Percentiles rank a stretch among this genome's conserved stretches.
Evolutionary conservation across 345 rosid genomes (phyloP).

Genomic region (Eucalyptus victrix): DNA sequence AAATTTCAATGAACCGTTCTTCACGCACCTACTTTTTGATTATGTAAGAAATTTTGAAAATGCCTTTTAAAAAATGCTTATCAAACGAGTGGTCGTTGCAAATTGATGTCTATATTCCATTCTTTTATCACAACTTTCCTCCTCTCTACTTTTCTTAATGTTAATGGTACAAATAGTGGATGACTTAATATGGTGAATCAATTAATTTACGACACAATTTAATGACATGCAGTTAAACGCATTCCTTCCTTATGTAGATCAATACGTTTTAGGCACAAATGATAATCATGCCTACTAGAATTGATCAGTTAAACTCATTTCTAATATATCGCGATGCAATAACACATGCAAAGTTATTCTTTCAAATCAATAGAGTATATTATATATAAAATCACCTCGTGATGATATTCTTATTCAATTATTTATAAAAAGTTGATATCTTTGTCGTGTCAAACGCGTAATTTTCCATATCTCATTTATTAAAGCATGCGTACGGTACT

Average conservation of each 20-base stretch:
- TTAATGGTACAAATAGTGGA: not conserved
- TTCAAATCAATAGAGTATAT: rapidly evolving
- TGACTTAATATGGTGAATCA: too few relatives aligned
- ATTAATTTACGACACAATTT: too few relatives aligned
- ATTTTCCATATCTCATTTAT: not conserved
- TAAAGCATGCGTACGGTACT: not conserved
- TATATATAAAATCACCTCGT: not conserved
- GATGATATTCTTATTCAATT: not conserved
- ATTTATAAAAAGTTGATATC: not conserved
- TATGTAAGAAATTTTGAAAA: not conserved
- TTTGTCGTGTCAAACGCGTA: not conserved
- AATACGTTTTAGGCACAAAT: not conserved
- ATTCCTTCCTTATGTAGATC: rapidly evolving
- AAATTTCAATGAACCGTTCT: not conserved
- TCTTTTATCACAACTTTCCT: not conserved
- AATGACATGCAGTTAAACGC: too few relatives aligned
- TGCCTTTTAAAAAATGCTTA: too few relatives aligned
- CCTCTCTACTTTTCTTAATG: not conserved
- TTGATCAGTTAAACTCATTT: not conserved
- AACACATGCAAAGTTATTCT: not conserved
- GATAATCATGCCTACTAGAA: not conserved
- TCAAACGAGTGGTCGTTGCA: not conserved
- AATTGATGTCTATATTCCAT: not conserved
- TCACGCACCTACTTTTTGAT: not conserved
- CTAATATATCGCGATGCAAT: rapidly evolving